A percentile compares a stretch with the other conserved stretches of the same genome.
phyloP scores from a whole-genome alignment of 179 eudicot species.

The Dionaea muscipula region DNA sequence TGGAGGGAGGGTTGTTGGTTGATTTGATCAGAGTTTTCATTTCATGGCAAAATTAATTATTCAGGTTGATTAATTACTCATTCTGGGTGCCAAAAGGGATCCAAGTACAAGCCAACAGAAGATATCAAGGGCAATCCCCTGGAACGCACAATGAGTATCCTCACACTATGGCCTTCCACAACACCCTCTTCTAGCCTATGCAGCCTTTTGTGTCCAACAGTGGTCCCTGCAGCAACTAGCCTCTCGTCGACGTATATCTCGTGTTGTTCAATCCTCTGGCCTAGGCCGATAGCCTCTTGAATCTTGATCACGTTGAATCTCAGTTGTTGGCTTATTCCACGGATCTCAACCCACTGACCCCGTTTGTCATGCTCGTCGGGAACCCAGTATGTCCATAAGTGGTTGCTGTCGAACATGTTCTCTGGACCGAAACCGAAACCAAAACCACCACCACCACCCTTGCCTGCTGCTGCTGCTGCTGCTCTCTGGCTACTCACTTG shows the following conservation, averaged over 20 bases:
- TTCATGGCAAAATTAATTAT: too few species aligned
- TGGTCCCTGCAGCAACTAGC: constrained; percentile 41
- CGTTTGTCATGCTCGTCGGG: constrained; percentile 29
- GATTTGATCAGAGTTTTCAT: too few species aligned
- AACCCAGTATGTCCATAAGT: constrained; percentile 86
- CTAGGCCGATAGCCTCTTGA: constrained; percentile 83
- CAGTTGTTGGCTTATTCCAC: constrained; percentile 14
- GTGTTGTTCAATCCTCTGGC: constrained; percentile 63
- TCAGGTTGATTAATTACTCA: too few species aligned
- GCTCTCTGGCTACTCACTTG: constrained; percentile 68
- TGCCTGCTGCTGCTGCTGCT: constrained; percentile 75
- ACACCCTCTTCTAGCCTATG: constrained; percentile 47
- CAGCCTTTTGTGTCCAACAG: constrained; percentile 71
- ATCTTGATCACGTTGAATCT: constrained; percentile 67
- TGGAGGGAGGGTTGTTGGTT: too few species aligned
- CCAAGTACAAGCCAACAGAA: constrained; percentile 64
- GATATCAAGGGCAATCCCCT: constrained; percentile 72
- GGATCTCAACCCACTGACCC: constrained; percentile 56
- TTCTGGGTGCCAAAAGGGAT: constrained; percentile 73
- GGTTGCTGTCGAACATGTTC: constrained; percentile 51
- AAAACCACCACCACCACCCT: too few species aligned
- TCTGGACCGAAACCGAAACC: constrained; percentile 49
- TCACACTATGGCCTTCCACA: constrained; percentile 38
- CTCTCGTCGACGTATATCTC: constrained; percentile 56
- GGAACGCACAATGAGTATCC: constrained; percentile 34